These are phyloP conservation scores for Galeopsis tetrahit DNA, from an alignment of 257 asterid genomes.

Conservation along the genomic window DNA sequence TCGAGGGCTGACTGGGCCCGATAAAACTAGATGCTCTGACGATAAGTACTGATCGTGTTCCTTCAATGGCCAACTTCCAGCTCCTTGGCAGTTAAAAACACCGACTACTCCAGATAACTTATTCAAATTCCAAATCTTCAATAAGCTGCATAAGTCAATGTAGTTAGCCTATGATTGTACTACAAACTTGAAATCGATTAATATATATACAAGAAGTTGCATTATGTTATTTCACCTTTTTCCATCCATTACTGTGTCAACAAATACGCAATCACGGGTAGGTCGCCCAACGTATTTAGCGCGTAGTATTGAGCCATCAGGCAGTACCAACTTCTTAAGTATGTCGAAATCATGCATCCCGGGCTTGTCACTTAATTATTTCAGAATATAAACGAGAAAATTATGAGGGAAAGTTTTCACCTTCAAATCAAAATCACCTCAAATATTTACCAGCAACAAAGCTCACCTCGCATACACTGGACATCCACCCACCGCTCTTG, in stretches of 20 bases:
- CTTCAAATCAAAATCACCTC: slow-evolving; percentile 7
- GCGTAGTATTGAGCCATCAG: slow-evolving; percentile 60
- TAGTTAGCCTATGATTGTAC: slow-evolving; percentile 22
- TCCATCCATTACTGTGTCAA: slow-evolving; percentile 53
- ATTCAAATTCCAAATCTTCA: slow-evolving; percentile 68
- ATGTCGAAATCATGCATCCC: slow-evolving; percentile 54
- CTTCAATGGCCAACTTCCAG: slow-evolving; percentile 49
- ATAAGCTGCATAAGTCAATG: slow-evolving; percentile 37
- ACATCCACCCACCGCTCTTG: slow-evolving; percentile 67
- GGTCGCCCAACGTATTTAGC: slow-evolving; percentile 57
- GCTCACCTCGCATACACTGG: slow-evolving; percentile 63
- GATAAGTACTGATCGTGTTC: slow-evolving; percentile 22
- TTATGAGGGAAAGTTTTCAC: background rate
- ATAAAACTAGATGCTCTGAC: slow-evolving; percentile 29
- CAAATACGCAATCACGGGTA: slow-evolving; percentile 58
- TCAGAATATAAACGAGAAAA: slow-evolving; percentile 1
- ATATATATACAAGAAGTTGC: background rate
- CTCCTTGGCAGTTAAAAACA: slow-evolving; percentile 67
- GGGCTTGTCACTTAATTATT: slow-evolving; percentile 41
- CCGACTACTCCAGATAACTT: slow-evolving; percentile 54
- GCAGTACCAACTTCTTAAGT: slow-evolving; percentile 59
- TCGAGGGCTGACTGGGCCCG: slow-evolving; percentile 42
- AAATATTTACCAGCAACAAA: slow-evolving; percentile 3
- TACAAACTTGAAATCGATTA: background rate
- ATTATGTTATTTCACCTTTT: slow-evolving; percentile 39